Percentiles rank a stretch among this genome's conserved stretches.
Conservation (phyloP, 2,329 filamentous ascomycete species). For the Xylariaceae sp. region DNA sequence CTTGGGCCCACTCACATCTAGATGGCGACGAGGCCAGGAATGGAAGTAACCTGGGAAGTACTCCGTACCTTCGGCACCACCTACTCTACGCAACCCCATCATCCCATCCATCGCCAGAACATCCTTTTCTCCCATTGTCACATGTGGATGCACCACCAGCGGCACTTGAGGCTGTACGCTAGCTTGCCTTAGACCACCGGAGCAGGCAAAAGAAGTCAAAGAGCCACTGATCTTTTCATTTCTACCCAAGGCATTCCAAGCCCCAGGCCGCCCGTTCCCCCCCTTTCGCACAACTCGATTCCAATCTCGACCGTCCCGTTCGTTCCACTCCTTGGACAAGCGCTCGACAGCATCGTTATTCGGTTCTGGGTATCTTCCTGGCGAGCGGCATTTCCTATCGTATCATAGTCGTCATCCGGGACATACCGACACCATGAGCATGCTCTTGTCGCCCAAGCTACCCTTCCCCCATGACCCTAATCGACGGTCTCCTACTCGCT, state of each 20-base stretch:
- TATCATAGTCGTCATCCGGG: background rate
- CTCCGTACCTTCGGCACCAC: background rate
- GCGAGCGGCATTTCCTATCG: background rate
- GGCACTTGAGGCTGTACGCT: conserved; percentile 13
- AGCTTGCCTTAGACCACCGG: conserved; percentile 4
- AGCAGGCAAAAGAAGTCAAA: background rate
- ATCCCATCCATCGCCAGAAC: background rate
- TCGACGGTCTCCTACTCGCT: conserved; percentile 52
- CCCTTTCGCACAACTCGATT: conserved; percentile 19
- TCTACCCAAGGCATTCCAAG: conserved; percentile 1
- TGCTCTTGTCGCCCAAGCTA: conserved; percentile 58
- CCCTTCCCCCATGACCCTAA: conserved; percentile 54
- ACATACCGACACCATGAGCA: conserved; percentile 50
- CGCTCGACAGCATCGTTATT: conserved; percentile 1
- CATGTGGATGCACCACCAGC: conserved; percentile 14
- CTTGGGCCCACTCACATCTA: background rate
- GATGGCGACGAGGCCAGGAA: too few relatives aligned
- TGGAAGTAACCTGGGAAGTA: background rate
- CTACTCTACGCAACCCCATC: background rate
- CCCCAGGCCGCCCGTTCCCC: conserved; percentile 1
- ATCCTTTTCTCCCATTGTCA: conserved; percentile 1
- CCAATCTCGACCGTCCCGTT: conserved; percentile 10
- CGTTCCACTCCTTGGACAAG: conserved; percentile 1
- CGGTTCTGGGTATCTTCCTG: background rate
- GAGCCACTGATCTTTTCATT: conserved; percentile 11